A percentile compares a stretch with the other conserved stretches of the same genome.
phyloP scores from a whole-genome alignment of 108 stramenopile genomes.

The Schizochytrium sp. region DNA sequence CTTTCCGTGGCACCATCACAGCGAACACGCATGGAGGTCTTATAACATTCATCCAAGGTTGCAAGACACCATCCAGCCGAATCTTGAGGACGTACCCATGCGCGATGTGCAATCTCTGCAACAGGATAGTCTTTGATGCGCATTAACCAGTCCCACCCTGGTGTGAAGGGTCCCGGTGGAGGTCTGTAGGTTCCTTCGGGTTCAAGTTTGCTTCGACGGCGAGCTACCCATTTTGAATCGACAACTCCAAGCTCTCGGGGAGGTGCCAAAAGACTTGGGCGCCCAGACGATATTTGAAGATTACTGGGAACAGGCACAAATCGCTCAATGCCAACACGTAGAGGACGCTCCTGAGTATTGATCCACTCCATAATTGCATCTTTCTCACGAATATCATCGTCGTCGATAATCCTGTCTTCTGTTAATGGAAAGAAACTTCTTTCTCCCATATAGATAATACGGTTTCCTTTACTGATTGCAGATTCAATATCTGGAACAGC shows the following conservation, averaged over 20 bases:
- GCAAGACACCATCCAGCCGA: not conserved
- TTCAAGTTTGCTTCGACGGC: not conserved
- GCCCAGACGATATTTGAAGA: not conserved
- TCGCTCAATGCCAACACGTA: not conserved
- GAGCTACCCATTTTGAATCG: not conserved
- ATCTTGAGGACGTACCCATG: not conserved
- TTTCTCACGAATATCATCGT: slow-evolving; percentile 19
- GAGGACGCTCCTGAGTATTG: not conserved
- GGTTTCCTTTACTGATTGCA: not conserved
- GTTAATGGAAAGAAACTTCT: not conserved
- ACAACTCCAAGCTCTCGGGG: not conserved
- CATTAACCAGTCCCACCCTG: slow-evolving; percentile 58
- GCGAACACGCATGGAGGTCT: slow-evolving; percentile 13
- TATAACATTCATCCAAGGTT: not conserved
- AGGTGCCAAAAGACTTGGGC: not conserved
- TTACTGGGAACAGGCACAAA: not conserved
- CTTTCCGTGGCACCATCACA: not conserved
- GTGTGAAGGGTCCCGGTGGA: not conserved
- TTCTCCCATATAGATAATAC: not conserved
- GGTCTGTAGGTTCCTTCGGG: not conserved
- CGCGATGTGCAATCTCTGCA: not conserved
- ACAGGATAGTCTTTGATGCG: not conserved
- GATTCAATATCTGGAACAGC: not conserved
- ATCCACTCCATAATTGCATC: slow-evolving; percentile 25
- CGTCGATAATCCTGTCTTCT: not conserved